These are phyloP conservation scores for Ophiostoma tasmaniense DNA, from an alignment of 2,329 filamentous ascomycete genomes.

Conservation along the genomic window DNA sequence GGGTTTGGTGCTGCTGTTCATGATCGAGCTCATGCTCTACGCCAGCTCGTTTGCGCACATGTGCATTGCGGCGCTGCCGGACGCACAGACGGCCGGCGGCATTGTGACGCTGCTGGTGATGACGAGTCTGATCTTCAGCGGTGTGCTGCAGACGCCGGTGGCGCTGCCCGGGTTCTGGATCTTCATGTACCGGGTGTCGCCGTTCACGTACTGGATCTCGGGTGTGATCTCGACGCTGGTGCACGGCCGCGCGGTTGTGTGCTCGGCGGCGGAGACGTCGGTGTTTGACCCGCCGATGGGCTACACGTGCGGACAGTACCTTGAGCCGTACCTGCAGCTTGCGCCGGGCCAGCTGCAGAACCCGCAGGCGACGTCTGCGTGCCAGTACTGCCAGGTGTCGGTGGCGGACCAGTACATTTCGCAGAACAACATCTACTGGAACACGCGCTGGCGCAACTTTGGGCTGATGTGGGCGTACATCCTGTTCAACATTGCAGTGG, in stretches of 20 bases:
- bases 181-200: slow-evolving; percentile 73
- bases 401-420: slow-evolving; percentile 54
- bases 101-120: slow-evolving; percentile 52
- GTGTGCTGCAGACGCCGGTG: slow-evolving; percentile 49
- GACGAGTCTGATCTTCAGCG: slow-evolving; percentile 51
- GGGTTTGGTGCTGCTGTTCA: slow-evolving; percentile 55
- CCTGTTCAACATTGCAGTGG: slow-evolving; percentile 57
- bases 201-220: slow-evolving; percentile 73
- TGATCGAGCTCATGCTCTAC: slow-evolving; percentile 60
- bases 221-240: slow-evolving; percentile 63
- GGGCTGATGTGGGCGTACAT: slow-evolving; percentile 62
- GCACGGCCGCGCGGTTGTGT: slow-evolving; percentile 55
- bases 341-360: slow-evolving; percentile 55
- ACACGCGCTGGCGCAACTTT: slow-evolving; percentile 59
- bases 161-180: slow-evolving; percentile 65
- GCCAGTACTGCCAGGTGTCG: slow-evolving; percentile 58
- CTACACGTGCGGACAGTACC: slow-evolving; percentile 56
- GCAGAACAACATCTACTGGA: slow-evolving; percentile 39
- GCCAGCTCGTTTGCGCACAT: slow-evolving; percentile 64
- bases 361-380: slow-evolving; percentile 44
- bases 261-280: slow-evolving; percentile 53
- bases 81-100: slow-evolving; percentile 58
- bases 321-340: slow-evolving; percentile 43
- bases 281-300: slow-evolving; percentile 56
- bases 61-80: slow-evolving; percentile 60